A percentile compares a stretch with the other conserved stretches of the same genome.
Evolutionary conservation across 495 filamentous ascomycete species (phyloP).

Genomic region (Neurospora sp.): DNA sequence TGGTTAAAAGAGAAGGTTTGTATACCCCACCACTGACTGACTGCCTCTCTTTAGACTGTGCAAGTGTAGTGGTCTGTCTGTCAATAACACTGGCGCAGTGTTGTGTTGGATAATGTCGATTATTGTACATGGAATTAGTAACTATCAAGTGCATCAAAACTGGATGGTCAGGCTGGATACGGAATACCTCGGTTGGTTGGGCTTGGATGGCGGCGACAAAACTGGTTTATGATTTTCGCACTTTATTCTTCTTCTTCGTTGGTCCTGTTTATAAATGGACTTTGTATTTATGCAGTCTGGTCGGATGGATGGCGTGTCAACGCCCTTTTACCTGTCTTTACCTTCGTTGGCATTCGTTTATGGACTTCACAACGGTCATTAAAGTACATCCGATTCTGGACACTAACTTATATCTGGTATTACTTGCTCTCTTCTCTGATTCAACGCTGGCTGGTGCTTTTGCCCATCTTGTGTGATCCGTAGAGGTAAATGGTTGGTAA

Average conservation of each 20-base stretch:
- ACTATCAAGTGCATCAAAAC: neutral
- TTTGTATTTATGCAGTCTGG: neutral
- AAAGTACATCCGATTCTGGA: neutral
- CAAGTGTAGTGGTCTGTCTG: too few relatives aligned
- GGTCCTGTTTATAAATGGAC: neutral
- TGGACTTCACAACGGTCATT: neutral
- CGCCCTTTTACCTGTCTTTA: neutral
- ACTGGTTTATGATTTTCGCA: neutral
- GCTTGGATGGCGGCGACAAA: neutral
- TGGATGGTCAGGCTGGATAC: neutral
- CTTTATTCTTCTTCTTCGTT: neutral
- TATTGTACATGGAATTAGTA: neutral
- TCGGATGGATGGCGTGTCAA: neutral
- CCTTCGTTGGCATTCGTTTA: neutral
- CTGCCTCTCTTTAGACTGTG: too few relatives aligned
- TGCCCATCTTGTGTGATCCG: neutral
- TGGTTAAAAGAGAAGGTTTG: neutral
- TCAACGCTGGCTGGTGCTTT: neutral
- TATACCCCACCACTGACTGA: neutral
- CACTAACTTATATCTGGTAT: neutral
- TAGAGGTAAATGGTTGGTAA: neutral
- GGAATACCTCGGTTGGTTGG: neutral
- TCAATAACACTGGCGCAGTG: neutral
- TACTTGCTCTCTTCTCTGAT: neutral
- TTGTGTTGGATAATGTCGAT: neutral